A percentile compares a stretch with the other conserved stretches of the same genome.
phyloP scores from a whole-genome alignment of 192 early-diverging fungal genomes.

The Umbelopsis sp. region DNA sequence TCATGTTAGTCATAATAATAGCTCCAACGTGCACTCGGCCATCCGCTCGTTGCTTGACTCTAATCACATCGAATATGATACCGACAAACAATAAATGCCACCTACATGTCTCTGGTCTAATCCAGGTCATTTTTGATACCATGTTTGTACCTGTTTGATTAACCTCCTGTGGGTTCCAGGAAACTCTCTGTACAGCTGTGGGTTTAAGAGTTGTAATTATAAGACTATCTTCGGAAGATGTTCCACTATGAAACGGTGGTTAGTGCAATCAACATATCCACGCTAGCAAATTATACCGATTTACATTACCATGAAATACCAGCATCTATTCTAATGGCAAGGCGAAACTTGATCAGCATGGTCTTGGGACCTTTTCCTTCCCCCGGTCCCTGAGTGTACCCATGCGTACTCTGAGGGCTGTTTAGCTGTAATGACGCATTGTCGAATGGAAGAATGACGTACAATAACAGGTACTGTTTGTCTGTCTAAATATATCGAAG shows the following conservation, averaged over 20 bases:
- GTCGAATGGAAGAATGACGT: slow-evolving; percentile 58
- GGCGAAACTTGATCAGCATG: slow-evolving; percentile 61
- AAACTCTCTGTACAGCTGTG: slow-evolving; percentile 72
- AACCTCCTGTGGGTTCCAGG: slow-evolving; percentile 67
- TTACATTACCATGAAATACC: slow-evolving; percentile 62
- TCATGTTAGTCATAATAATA: neutral
- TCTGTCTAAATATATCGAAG: slow-evolving; percentile 40
- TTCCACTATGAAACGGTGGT: slow-evolving; percentile 46
- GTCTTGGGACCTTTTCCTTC: slow-evolving; percentile 63
- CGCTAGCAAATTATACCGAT: neutral
- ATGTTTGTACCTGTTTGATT: slow-evolving; percentile 55
- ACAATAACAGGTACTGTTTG: slow-evolving; percentile 73
- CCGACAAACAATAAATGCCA: neutral
- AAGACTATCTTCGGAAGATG: slow-evolving; percentile 64
- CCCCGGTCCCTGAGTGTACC: slow-evolving; percentile 67
- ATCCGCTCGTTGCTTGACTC: neutral
- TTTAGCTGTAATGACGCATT: slow-evolving; percentile 57
- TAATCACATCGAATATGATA: neutral
- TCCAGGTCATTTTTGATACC: slow-evolving; percentile 28
- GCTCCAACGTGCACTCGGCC: no score
- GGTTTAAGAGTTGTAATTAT: slow-evolving; percentile 68
- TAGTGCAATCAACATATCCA: neutral
- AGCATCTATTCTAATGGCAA: slow-evolving; percentile 79
- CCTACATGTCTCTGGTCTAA: slow-evolving; percentile 43
- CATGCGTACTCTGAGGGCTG: slow-evolving; percentile 57